Base-by-base conservation (phyloP, 2,329 filamentous ascomycete species). In the Penicillium sp. region DNA sequence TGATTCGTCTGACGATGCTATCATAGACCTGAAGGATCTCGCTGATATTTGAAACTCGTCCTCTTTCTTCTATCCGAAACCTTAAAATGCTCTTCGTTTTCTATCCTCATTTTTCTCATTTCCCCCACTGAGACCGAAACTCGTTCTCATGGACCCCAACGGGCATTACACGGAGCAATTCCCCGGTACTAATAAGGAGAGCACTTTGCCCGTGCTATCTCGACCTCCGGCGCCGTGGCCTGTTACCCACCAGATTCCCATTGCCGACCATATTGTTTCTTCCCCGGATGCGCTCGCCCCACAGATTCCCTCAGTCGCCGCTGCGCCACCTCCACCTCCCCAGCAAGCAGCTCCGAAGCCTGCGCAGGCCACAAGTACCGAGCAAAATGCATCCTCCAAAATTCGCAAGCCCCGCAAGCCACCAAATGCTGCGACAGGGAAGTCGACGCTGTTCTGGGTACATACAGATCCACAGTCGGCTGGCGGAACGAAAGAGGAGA, bases 371-470 rank as follows among this genome's bases (percentile, higher is more conserved):
- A 10, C 36, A 14, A 44, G 41, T 8, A 37, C 46, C 16, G 51
- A 49, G 29, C 51, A 48, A 39, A 57, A 59, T 48, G 55, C 57
- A 13, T 31, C 57, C 18, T 53, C 62, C 10, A 67, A 68, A 44
- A 46, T 63, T 14, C 67, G 65, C 55, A 67, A 66, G 44, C 51
- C 62, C 44, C 66, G 64, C 42, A 69, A 66, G 48, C 44, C 53
- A 34, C 58, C 53, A 48, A 62, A 62, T 59, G 59, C 56, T 1
- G 42, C 59, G 6, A 44, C 49, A 22, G 60, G 59, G 26, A 62
- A 60, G 42, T 67, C 67, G n/a, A 66, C 67, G 9, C 44, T 70
- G 40, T 70, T 70, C 52, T 70, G 67, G 67, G 67, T 70, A 45
- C 58, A 70, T 57, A 65, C 61, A 24, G 67, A 70, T 43, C 61